Percentiles rank a stretch among this genome's conserved stretches.
phyloP scores from a whole-genome alignment of 1,284 basidiomycete species.

The Cryptococcus sp. region DNA sequence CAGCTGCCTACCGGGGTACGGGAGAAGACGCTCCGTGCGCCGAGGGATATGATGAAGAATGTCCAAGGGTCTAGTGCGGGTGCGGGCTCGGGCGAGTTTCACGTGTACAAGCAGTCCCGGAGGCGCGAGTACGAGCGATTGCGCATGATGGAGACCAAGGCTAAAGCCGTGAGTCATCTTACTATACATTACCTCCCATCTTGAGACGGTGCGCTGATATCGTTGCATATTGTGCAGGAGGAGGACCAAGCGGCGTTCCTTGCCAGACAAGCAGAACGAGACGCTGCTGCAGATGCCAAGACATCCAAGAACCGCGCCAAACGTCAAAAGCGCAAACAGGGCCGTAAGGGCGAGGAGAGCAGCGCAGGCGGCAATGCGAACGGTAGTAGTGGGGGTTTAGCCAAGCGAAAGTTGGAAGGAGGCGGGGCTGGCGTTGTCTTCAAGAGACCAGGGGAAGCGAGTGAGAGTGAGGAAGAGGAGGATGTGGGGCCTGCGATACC shows the following conservation, averaged over 20 bases:
- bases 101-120: constrained; percentile 95
- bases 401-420: constrained; percentile 45
- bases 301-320: constrained; percentile 90
- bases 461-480: constrained; percentile 26
- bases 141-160: constrained; percentile 82
- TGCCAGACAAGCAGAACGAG: constrained; percentile 64
- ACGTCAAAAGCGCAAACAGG: constrained; percentile 82
- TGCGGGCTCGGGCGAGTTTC: constrained; percentile 90
- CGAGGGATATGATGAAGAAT: constrained; percentile 98
- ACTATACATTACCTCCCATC: background rate
- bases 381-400: constrained; percentile 15
- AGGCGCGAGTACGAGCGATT: constrained; percentile 93
- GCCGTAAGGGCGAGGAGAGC: constrained; percentile 55
- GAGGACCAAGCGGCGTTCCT: constrained; percentile 66
- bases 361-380: constrained; percentile 7
- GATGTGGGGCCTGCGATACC: constrained; percentile 15
- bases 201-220: too few relatives aligned
- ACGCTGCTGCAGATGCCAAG: constrained; percentile 73
- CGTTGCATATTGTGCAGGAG: constrained; percentile 58
- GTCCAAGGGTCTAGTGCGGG: constrained; percentile 90
- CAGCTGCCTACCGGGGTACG: constrained; percentile 66
- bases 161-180: constrained; percentile 64
- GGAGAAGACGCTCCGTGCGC: constrained; percentile 67
- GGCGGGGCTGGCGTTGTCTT: constrained; percentile 38
- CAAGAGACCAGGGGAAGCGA: constrained; percentile 39